These are phyloP conservation scores for Bullera alba DNA, from an alignment of 768 basidiomycete species.

Conservation along the genomic window DNA sequence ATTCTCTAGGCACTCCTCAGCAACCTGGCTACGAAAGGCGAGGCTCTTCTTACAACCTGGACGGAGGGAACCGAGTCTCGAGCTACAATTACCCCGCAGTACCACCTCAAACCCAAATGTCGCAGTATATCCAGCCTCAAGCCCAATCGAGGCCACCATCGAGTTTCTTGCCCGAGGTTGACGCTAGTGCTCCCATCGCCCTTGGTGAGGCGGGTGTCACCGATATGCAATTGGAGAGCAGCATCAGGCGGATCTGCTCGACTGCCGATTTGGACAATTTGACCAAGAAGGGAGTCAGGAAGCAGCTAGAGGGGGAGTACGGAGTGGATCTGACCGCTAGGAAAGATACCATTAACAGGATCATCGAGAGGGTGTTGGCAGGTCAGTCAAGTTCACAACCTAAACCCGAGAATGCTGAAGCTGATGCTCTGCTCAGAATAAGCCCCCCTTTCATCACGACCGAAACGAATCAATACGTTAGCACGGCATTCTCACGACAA, in stretches of 20 bases:
- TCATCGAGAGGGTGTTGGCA: constrained; percentile 43
- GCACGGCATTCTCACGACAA: too few relatives aligned
- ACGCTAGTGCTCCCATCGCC: constrained; percentile 3
- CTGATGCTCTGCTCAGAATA: too few relatives aligned
- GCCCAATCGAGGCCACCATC: constrained; percentile 11
- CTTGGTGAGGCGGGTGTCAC: constrained; percentile 26
- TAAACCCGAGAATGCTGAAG: too few relatives aligned
- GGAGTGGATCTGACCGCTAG: constrained; percentile 61
- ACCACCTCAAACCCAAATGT: not conserved
- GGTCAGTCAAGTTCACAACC: constrained; percentile 12
- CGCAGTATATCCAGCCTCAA: not conserved
- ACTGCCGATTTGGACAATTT: constrained; percentile 78
- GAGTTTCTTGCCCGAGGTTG: constrained; percentile 21
- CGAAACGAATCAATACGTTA: too few relatives aligned
- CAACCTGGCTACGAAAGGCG: constrained; percentile 1
- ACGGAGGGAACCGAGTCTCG: constrained; percentile 9
- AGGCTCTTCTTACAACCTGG: not conserved
- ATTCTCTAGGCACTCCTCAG: not conserved
- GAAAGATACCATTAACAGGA: constrained; percentile 45
- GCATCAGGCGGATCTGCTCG: constrained; percentile 66
- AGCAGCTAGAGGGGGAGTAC: constrained; percentile 72
- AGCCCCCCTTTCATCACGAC: too few relatives aligned
- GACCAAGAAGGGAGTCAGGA: constrained; percentile 85
- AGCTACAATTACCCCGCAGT: constrained; percentile 7
- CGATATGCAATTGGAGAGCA: constrained; percentile 35